Base-by-base conservation (phyloP, 768 basidiomycete species). In the Tricholoma sp. region DNA sequence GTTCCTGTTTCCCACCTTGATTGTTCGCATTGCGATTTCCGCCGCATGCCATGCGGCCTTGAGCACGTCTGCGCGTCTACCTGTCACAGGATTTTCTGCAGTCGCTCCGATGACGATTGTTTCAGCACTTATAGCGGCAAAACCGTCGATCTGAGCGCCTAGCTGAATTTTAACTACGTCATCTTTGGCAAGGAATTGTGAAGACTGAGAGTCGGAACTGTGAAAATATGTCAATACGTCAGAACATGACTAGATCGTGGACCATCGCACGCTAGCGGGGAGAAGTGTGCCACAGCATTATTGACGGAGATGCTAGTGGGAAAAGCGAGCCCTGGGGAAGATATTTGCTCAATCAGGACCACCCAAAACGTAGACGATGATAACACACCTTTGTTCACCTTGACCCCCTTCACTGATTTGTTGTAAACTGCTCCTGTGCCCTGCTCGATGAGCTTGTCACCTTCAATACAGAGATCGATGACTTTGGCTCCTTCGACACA, bases 131-230 rank as follows among this genome's bases (percentile, higher is more conserved):
- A 97, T 86, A 54, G 93, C 85, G 18, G 95, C 94, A 72, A 91
- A 98, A 56, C 97, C 97, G 70, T 98, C 96, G 72, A 99, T 94
- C 68, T 99, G 97, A 18, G 95, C 94, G 47, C 97, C 97, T 59
- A 98, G 80, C 72, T 95, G 92, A 61, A 99, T 75, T 76, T 98
- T 98, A 63, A 98, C 96, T 57, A 99, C 85, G 70, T 99, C 97
- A 59, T 85, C 85, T 61, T 93, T 89, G 24, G 82, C 83, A 62
- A 95, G 80, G 52, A 72, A 80, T 70, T 86, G 84, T 6, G 76
- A 74, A 24, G 89, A 83, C 61, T 83, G 81, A 14, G 86, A 73
- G 74, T 94, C 91, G 35, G 91, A 91, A 63, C 89, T 91, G 21
- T 5, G 45, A n/a, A 29, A 66, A 51, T 61, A 46, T 62, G 50